Evolutionary conservation across 257 asterid species (phyloP).

Genomic region (Datura wrightii): DNA sequence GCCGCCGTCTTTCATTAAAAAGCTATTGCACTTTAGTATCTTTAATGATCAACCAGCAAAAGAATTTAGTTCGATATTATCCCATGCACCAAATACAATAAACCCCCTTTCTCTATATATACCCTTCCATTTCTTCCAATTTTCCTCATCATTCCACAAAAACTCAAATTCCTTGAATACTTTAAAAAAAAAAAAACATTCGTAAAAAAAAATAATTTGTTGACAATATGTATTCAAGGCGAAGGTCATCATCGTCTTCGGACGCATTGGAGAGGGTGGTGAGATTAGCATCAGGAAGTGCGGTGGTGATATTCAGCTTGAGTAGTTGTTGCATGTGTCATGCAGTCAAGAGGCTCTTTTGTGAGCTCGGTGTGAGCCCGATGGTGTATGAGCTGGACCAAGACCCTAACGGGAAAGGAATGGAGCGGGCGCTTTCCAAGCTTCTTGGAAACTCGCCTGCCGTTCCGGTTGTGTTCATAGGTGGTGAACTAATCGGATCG

Average conservation of each 20-base stretch:
- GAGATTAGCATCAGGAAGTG: slow-evolving; percentile 50
- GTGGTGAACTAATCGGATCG: slow-evolving; percentile 52
- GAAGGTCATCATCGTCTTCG: slow-evolving; percentile 2
- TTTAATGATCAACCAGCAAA: slow-evolving; percentile 15
- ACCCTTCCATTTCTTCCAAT: neutral
- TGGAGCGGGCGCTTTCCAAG: slow-evolving; percentile 48
- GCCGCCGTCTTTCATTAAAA: slow-evolving; percentile 34
- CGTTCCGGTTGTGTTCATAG: slow-evolving; percentile 53
- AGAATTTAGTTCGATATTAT: slow-evolving; percentile 20
- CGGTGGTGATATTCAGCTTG: slow-evolving; percentile 54
- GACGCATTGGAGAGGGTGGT: slow-evolving; percentile 51
- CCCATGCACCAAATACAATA: slow-evolving; percentile 57
- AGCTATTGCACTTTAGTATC: slow-evolving; percentile 35
- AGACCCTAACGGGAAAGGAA: slow-evolving; percentile 48
- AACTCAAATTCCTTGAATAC: neutral
- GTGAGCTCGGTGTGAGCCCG: slow-evolving; percentile 52
- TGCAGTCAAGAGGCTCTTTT: slow-evolving; percentile 54
- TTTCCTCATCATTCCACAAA: slow-evolving; percentile 31
- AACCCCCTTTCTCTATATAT: slow-evolving; percentile 32
- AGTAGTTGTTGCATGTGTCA: slow-evolving; percentile 61
- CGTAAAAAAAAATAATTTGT: neutral
- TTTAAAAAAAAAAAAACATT: no score
- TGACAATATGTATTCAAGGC: slow-evolving; percentile 31
- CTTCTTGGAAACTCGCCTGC: slow-evolving; percentile 45
- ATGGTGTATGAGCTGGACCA: slow-evolving; percentile 50